A percentile compares a stretch with the other conserved stretches of the same genome.
Evolutionary conservation across 352 stramenopile genomes (phyloP).

Genomic region (Globisporangium yorkense): DNA sequence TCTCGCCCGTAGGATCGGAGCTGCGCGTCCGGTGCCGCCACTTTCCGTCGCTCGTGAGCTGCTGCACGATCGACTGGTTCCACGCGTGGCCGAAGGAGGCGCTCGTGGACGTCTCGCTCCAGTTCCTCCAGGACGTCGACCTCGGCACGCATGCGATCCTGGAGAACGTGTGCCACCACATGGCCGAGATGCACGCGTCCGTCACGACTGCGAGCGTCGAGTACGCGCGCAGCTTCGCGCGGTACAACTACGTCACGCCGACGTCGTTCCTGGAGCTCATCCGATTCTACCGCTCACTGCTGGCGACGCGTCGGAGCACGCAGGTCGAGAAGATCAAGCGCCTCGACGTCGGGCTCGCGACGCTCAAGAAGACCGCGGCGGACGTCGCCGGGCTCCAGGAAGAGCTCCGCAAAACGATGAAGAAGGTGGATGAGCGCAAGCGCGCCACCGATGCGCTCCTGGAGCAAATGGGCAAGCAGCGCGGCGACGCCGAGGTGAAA

Average conservation of each 20-base stretch:
- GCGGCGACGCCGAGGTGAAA: conserved; percentile 85
- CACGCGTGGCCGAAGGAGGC: conserved; percentile 88
- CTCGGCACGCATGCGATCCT: conserved; percentile 62
- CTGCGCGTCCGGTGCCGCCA: conserved; percentile 71
- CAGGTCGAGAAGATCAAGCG: conserved; percentile 65
- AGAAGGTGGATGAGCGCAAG: conserved; percentile 90
- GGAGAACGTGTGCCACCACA: conserved; percentile 91
- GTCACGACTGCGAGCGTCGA: conserved; percentile 71
- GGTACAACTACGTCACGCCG: conserved; percentile 92
- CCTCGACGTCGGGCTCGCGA: conserved; percentile 80
- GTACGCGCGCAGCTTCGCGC: conserved; percentile 68
- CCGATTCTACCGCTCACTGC: conserved; percentile 85
- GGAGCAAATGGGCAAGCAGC: conserved; percentile 87
- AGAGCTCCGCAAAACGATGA: conserved; percentile 86
- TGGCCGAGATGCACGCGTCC: conserved; percentile 89
- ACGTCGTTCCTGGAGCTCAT: conserved; percentile 92
- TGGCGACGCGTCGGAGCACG: conserved; percentile 48
- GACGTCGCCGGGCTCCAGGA: conserved; percentile 78
- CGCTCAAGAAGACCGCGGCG: conserved; percentile 73
- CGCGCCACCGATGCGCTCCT: conserved; percentile 80
- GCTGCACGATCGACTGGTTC: conserved; percentile 87
- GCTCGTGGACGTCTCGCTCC: conserved; percentile 79
- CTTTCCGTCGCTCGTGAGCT: conserved; percentile 75
- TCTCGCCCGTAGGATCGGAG: conserved; percentile 72
- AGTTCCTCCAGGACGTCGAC: conserved; percentile 80